These are phyloP conservation scores for Zygosaccharomyces pseudobailii DNA, from an alignment of 1,139 yeast genomes.

Conservation along the genomic window DNA sequence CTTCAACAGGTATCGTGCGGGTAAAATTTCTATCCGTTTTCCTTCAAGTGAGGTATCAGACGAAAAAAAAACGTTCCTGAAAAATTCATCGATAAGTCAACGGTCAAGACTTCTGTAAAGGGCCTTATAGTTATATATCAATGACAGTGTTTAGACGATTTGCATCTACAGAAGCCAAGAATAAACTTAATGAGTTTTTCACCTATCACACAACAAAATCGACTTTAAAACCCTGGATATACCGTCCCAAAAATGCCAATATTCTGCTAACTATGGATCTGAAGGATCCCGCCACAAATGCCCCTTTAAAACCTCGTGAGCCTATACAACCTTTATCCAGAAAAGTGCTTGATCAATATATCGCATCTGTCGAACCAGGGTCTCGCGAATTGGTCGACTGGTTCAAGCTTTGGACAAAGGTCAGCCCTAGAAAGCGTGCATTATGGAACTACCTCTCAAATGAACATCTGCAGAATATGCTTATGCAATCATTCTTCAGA, in stretches of 20 bases:
- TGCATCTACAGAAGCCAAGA: slow-evolving; percentile 11
- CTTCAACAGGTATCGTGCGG: neutral
- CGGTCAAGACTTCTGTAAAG: slow-evolving; percentile 2
- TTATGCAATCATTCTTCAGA: slow-evolving; percentile 29
- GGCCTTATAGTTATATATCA: neutral
- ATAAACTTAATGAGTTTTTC: slow-evolving; percentile 21
- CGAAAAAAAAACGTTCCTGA: neutral
- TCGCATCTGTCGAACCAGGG: slow-evolving; percentile 29
- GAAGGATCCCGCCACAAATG: slow-evolving; percentile 40
- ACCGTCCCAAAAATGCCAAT: slow-evolving; percentile 45
- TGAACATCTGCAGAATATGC: slow-evolving; percentile 31
- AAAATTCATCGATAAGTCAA: neutral
- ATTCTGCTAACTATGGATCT: slow-evolving; percentile 52
- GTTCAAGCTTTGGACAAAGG: slow-evolving; percentile 29
- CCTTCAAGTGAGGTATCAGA: neutral
- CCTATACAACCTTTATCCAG: slow-evolving; percentile 38
- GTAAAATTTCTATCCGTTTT: neutral
- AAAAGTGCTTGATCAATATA: slow-evolving; percentile 33
- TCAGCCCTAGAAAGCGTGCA: slow-evolving; percentile 23
- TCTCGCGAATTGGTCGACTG: slow-evolving; percentile 35
- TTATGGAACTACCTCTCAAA: slow-evolving; percentile 30
- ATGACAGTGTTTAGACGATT: slow-evolving; percentile 13
- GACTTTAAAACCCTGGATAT: slow-evolving; percentile 39
- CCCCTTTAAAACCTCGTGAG: slow-evolving; percentile 37
- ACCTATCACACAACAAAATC: slow-evolving; percentile 22